Percentiles rank a stretch among this genome's conserved stretches.
Evolutionary conservation across 345 rosid species (phyloP).

Genomic region (Citrus medica): DNA sequence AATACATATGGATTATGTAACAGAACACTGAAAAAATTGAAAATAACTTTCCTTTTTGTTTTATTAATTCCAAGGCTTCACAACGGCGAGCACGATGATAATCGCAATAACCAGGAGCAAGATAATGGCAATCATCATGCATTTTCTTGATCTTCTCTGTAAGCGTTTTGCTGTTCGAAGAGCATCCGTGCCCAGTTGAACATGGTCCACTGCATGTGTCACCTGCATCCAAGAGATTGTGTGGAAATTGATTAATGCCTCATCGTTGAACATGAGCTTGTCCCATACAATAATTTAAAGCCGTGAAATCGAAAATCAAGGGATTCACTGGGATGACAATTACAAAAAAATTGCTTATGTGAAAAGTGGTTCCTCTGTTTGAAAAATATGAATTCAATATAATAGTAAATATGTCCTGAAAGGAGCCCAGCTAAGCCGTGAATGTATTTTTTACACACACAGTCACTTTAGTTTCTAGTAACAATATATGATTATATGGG

Average conservation of each 20-base stretch:
- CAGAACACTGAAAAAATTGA: neutral
- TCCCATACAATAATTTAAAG: no score
- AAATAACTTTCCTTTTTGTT: neutral
- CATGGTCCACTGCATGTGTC: conserved; percentile 50
- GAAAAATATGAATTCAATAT: no score
- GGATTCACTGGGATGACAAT: neutral
- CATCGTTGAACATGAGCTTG: neutral
- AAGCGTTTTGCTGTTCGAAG: conserved; percentile 46
- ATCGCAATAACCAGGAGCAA: conserved; percentile 51
- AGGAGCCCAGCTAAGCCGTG: no score
- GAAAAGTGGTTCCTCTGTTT: no score
- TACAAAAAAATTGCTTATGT: neutral
- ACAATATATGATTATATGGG: no score
- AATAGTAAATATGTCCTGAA: no score
- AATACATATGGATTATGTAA: neutral
- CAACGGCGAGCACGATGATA: conserved; percentile 44
- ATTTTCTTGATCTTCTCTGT: conserved; percentile 59
- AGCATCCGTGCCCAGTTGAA: conserved; percentile 51
- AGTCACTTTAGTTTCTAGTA: no score
- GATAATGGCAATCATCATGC: conserved; percentile 59
- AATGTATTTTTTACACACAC: no score
- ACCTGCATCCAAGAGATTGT: conserved; percentile 26
- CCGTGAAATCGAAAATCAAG: neutral
- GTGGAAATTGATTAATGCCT: neutral
- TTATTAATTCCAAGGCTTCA: conserved; percentile 61